Conservation (phyloP, 2,329 filamentous ascomycete genomes). For the Helotiales sp. region DNA sequence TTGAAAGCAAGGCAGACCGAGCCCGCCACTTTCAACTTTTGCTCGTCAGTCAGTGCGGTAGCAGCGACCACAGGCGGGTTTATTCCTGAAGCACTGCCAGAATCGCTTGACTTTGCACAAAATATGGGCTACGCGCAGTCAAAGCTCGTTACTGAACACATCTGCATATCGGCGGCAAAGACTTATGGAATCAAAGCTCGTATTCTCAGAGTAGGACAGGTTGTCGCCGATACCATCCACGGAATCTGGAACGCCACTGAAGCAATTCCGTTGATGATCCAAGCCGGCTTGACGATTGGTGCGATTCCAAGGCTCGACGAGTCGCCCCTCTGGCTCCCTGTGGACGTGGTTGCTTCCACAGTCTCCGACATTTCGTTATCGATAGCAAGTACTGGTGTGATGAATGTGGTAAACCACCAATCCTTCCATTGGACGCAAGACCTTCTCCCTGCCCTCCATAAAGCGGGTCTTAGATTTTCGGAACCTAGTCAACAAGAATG, state of each 20-base stretch:
- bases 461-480: conserved; percentile 51
- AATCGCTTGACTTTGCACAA: conserved; percentile 44
- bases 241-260: conserved; percentile 55
- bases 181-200: conserved; percentile 36
- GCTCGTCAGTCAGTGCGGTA: conserved; percentile 46
- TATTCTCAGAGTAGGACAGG: conserved; percentile 55
- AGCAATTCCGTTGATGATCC: conserved; percentile 58
- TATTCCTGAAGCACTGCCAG: conserved; percentile 44
- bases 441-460: conserved; percentile 54
- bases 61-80: conserved; percentile 39
- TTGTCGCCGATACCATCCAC: conserved; percentile 49
- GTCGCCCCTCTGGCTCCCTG: conserved; percentile 51
- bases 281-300: conserved; percentile 50
- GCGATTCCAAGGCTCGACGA: conserved; percentile 54
- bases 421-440: conserved; percentile 54
- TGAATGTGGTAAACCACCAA: conserved; percentile 55
- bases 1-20: conserved; percentile 46
- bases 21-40: conserved; percentile 45
- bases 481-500: conserved; percentile 50
- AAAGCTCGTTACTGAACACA: conserved; percentile 55
- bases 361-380: conserved; percentile 47
- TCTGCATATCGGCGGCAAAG: conserved; percentile 46
- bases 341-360: conserved; percentile 50
- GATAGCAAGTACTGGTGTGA: conserved; percentile 29
- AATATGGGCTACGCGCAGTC: conserved; percentile 56